Evolutionary conservation across 2,329 filamentous ascomycete species (phyloP).

Genomic region (Neofusicoccum umdonicola): DNA sequence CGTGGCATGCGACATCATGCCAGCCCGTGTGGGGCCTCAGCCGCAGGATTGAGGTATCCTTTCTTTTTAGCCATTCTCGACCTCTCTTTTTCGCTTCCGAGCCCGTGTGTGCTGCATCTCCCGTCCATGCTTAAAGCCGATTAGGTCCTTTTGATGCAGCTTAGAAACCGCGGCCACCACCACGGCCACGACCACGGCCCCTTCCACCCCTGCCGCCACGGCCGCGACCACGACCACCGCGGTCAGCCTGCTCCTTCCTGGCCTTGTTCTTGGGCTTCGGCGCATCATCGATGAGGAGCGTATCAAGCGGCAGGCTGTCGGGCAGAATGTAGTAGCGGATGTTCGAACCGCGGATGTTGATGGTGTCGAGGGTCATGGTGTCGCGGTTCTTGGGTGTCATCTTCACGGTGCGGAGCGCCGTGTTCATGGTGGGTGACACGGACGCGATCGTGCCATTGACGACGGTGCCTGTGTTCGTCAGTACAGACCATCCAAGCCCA

Average conservation of each 20-base stretch:
- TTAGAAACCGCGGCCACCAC: conserved; percentile 30
- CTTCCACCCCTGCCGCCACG: conserved; percentile 51
- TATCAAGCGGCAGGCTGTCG: conserved; percentile 91
- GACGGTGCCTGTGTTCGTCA: conserved; percentile 70
- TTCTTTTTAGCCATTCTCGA: neutral
- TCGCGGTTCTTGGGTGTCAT: conserved; percentile 91
- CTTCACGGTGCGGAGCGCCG: conserved; percentile 89
- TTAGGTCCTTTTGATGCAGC: neutral
- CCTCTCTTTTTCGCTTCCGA: neutral
- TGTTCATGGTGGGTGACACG: conserved; percentile 98
- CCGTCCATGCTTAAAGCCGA: neutral
- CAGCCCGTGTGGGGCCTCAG: neutral
- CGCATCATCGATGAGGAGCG: conserved; percentile 90
- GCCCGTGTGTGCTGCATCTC: neutral
- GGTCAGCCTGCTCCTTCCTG: conserved; percentile 74
- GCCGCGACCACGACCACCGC: conserved; percentile 43
- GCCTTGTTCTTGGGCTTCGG: conserved; percentile 99
- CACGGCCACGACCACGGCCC: conserved; percentile 44
- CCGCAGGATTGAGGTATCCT: neutral
- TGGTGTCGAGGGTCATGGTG: conserved; percentile 83
- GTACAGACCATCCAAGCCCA: neutral
- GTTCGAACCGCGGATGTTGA: conserved; percentile 94
- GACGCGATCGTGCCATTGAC: conserved; percentile 95
- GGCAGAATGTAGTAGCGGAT: conserved; percentile 97
- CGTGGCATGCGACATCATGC: neutral